Evolutionary conservation across 202 grass and related monocot species (phyloP).

Genomic region (Digitaria exilis): DNA sequence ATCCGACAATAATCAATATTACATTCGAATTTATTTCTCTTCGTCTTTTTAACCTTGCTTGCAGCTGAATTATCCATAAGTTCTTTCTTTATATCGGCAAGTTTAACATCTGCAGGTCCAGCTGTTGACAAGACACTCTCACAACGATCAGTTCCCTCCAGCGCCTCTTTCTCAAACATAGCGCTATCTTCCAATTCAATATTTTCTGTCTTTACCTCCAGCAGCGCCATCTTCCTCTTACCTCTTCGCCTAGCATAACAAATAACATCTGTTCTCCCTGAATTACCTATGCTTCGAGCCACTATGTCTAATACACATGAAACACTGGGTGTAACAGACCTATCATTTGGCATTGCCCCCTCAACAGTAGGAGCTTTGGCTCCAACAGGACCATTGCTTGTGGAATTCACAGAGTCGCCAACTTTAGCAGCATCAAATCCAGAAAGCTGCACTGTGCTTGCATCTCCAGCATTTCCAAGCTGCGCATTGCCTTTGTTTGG

Average conservation of each 20-base stretch:
- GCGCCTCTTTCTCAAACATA: conserved; percentile 23
- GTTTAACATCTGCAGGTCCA: conserved; percentile 45
- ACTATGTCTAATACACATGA: conserved; percentile 34
- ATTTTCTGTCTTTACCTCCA: conserved; percentile 31
- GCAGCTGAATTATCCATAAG: conserved; percentile 43
- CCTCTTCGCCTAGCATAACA: conserved; percentile 71
- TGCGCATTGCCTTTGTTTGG: conserved; percentile 2
- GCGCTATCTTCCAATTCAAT: conserved; percentile 33
- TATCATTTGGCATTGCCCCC: conserved; percentile 3
- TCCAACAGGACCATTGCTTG: conserved; percentile 18
- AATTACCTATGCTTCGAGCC: conserved; percentile 57
- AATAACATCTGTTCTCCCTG: conserved; percentile 62
- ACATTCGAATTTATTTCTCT: conserved; percentile 50
- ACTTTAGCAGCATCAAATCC: neutral
- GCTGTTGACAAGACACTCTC: conserved; percentile 47
- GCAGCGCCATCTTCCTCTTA: conserved; percentile 57
- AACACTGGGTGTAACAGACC: conserved; percentile 39
- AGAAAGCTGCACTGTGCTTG: neutral
- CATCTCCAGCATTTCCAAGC: conserved; percentile 31
- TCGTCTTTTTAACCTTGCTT: conserved; percentile 45
- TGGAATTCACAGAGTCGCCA: conserved; percentile 17
- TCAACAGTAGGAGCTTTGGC: conserved; percentile 17
- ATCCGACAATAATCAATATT: conserved; percentile 72
- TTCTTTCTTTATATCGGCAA: conserved; percentile 43
- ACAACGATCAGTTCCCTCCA: conserved; percentile 40